Base-by-base conservation (phyloP, 83 land plant species). In the Picea mariana region DNA sequence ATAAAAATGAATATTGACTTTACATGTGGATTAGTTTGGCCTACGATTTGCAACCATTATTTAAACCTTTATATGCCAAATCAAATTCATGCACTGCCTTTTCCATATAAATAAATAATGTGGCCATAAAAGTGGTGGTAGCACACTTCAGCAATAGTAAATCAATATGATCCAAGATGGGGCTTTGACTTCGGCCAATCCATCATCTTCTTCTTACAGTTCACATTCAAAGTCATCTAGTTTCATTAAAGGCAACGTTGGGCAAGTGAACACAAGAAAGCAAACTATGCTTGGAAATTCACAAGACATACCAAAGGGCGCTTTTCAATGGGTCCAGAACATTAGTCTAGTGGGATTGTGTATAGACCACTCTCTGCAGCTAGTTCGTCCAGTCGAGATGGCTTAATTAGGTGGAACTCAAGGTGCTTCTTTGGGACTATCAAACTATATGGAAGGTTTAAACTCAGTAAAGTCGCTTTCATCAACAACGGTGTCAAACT, bases 261-360 rank as follows among this genome's bases (percentile, higher is more conserved):
- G 91, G 80, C 88, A 89, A 78, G 63, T 85, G 67, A 81, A 73
- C 69, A 55, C 85, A 3, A 87, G 95, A 84, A 91, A 89, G 77
- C 97, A 88, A 77, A 80, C 86, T 49, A 80, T 89, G 42, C 67
- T 85, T 64, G 93, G 92, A 20, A 88, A 85, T 73, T 18, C 89
- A 62, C 62, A 80, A 79, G 95, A 93, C 82, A 80, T 79, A 72
- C 82, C 91, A 3, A 87, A 85, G 86, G 94, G 98, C 12, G 79
- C 83, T 55, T 87, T 93, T 69, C 95, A 95, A 44, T 89, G 92
- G 88, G 92, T 95, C 38, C 93, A 92, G 71, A 94, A 94, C 82
- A 94, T 95, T 63, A 95, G 89, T 80, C 86, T 97, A 58, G 93
- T 95, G 24, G 86, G 91, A 40, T 83, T 95, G 80, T 86, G 93